phyloP scores from a whole-genome alignment of 441 rosid species.

The Populus hybrid region DNA sequence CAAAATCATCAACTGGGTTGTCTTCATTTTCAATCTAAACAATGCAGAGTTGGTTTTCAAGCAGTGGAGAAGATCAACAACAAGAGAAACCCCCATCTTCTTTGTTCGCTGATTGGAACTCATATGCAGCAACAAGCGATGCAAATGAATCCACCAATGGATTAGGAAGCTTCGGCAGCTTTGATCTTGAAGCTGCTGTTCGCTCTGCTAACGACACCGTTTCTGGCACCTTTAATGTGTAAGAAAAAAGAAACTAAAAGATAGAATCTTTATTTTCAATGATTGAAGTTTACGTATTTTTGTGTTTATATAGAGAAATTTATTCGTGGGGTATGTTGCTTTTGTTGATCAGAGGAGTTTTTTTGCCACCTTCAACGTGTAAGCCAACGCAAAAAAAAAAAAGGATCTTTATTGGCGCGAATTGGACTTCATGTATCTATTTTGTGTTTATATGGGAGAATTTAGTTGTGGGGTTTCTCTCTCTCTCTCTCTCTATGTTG shows the following conservation, averaged over 20 bases:
- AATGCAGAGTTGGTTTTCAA: conserved; percentile 72
- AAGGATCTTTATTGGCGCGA: background rate
- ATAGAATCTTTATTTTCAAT: background rate
- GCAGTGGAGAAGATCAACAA: conserved; percentile 39
- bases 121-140: conserved; percentile 62
- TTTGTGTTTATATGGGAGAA: background rate
- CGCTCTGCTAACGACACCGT: conserved; percentile 79
- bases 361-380: background rate
- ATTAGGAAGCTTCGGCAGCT: conserved; percentile 36
- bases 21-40: conserved; percentile 16
- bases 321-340: background rate
- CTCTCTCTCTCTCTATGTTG: background rate
- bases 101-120: conserved; percentile 84
- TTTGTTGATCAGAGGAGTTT: background rate
- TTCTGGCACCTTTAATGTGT: conserved; percentile 87
- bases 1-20: background rate
- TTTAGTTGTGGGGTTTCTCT: background rate
- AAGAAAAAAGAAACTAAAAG: conserved; percentile 17
- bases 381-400: background rate
- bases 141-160: conserved; percentile 34
- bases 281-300: background rate
- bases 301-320: background rate
- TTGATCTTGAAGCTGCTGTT: conserved; percentile 84
- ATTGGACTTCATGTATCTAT: background rate
- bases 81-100: conserved; percentile 51